phyloP scores from a whole-genome alignment of 805 yeast species.

The Saccharomycopsis guyanensis region DNA sequence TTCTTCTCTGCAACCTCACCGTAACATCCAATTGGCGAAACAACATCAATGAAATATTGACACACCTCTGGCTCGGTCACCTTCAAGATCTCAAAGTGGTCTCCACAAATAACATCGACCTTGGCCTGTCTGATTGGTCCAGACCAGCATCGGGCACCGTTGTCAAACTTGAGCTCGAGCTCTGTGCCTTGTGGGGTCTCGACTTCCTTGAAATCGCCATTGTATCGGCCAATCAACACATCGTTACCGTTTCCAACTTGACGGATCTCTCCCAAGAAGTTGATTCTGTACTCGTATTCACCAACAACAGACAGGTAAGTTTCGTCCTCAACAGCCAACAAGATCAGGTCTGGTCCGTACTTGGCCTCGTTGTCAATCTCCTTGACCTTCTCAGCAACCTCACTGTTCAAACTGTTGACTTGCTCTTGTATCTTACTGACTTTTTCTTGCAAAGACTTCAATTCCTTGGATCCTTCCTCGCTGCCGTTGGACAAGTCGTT shows the following conservation, averaged over 20 bases:
- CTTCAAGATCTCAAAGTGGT: slow-evolving; percentile 41
- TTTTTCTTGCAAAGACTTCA: slow-evolving; percentile 7
- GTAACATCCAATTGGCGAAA: slow-evolving; percentile 36
- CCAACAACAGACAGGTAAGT: slow-evolving; percentile 49
- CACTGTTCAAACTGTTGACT: slow-evolving; percentile 19
- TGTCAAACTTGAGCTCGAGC: slow-evolving; percentile 34
- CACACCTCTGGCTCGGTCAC: slow-evolving; percentile 90
- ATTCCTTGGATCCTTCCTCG: slow-evolving; percentile 2
- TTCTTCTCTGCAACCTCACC: no score
- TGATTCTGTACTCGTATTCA: slow-evolving; percentile 62
- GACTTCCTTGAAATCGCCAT: slow-evolving; percentile 9
- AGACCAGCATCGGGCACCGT: slow-evolving; percentile 87
- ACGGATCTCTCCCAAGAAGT: slow-evolving; percentile 46
- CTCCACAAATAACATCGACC: slow-evolving; percentile 63
- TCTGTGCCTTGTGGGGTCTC: slow-evolving; percentile 18
- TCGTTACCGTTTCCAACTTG: slow-evolving; percentile 46
- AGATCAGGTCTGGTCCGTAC: slow-evolving; percentile 58
- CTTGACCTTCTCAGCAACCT: slow-evolving; percentile 18
- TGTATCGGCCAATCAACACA: slow-evolving; percentile 43
- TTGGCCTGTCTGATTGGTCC: slow-evolving; percentile 77
- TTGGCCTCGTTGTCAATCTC: slow-evolving; percentile 22
- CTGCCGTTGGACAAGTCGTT: slow-evolving; percentile 17
- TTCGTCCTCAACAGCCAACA: slow-evolving; percentile 46
- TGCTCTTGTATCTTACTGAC: slow-evolving; percentile 17
- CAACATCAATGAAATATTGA: slow-evolving; percentile 50